Conservation (phyloP, 164 flowering plant genomes). For the Berberis thunbergii region DNA sequence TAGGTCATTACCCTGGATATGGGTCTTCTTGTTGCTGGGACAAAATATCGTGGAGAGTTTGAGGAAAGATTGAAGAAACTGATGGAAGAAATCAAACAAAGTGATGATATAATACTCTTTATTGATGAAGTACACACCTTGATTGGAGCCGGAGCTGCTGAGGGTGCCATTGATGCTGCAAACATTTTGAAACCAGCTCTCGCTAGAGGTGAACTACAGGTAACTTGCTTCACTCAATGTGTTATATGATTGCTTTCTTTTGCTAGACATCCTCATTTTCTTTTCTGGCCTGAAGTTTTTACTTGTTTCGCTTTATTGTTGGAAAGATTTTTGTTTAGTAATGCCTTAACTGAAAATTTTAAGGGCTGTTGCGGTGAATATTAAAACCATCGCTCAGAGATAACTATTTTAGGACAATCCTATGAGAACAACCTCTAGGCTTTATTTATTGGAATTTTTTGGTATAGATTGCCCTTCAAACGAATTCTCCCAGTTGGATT, state of each 20-base stretch:
- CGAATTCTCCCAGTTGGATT: no score
- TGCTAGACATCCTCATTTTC: neutral
- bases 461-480: no score
- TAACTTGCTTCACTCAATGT: neutral
- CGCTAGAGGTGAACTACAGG: constrained; percentile 2
- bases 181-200: constrained; percentile 2
- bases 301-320: neutral
- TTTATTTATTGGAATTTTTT: no score
- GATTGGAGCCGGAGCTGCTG: constrained; percentile 2
- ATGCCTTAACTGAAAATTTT: neutral
- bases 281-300: neutral
- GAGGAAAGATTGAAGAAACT: constrained; percentile 1
- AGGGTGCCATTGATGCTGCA: constrained; percentile 11
- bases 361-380: no score
- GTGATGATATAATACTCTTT: constrained; percentile 3
- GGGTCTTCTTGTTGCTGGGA: constrained; percentile 7
- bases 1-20: constrained; percentile 3
- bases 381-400: no score
- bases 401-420: no score
- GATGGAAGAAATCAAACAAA: constrained; percentile 2
- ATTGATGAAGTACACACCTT: constrained; percentile 3
- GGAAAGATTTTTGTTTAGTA: neutral
- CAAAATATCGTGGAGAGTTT: constrained; percentile 5
- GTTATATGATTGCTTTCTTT: neutral
- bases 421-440: no score